Evolutionary conservation across 768 basidiomycete species (phyloP).

Genomic region (Lentinula lateritia): DNA sequence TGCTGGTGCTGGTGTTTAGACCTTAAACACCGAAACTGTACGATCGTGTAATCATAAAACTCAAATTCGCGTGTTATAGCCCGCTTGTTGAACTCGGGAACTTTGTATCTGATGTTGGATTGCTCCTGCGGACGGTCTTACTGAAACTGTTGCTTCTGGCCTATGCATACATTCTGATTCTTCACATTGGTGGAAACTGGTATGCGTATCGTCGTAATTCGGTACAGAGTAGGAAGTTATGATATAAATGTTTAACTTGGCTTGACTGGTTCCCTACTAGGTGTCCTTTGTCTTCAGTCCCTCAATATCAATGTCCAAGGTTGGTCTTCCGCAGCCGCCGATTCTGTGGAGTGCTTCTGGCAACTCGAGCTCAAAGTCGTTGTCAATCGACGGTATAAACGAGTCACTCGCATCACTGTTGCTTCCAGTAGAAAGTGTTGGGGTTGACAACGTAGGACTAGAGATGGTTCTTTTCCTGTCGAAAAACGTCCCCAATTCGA

Average conservation of each 20-base stretch:
- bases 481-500: not conserved
- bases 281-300: not conserved
- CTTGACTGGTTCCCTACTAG: not conserved
- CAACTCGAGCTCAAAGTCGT: not conserved
- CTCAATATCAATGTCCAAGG: not conserved
- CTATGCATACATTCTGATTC: too few species aligned
- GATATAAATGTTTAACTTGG: not conserved
- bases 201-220: not conserved
- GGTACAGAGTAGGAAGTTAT: not conserved
- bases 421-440: not conserved
- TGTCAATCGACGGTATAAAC: not conserved
- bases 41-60: not conserved
- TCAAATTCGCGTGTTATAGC: not conserved
- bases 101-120: too few species aligned
- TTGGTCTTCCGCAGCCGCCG: not conserved
- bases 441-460: not conserved
- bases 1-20: conserved; percentile 7
- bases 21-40: not conserved
- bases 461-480: not conserved
- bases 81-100: not conserved
- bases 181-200: not conserved
- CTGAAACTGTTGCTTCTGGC: too few species aligned
- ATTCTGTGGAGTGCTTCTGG: not conserved
- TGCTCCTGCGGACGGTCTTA: too few species aligned
- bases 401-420: not conserved